Conservation (phyloP, 768 basidiomycete genomes). For the Lyophyllum semitale region DNA sequence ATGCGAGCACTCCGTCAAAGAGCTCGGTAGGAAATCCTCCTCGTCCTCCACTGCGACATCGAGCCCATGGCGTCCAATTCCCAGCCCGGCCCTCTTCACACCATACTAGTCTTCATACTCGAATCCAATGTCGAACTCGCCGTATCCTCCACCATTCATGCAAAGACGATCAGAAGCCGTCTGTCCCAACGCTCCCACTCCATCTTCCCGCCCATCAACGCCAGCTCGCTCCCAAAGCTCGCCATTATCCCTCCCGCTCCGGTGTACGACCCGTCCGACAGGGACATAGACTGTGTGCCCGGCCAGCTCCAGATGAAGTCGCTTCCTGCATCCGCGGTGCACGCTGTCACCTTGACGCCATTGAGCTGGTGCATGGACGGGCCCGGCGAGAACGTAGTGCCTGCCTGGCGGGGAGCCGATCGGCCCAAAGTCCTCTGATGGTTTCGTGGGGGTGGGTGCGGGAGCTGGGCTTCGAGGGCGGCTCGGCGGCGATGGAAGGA, state of each 20-base stretch:
- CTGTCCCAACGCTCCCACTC: conserved; percentile 29
- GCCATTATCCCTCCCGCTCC: conserved; percentile 57
- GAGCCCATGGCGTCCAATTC: conserved; percentile 20
- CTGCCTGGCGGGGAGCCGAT: conserved; percentile 77
- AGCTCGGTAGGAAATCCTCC: conserved; percentile 89
- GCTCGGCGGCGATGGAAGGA: neutral
- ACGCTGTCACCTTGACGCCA: conserved; percentile 33
- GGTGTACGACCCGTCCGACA: conserved; percentile 31
- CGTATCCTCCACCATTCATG: conserved; percentile 8
- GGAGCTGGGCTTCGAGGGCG: conserved; percentile 31
- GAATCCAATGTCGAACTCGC: conserved; percentile 36
- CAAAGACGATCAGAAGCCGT: conserved; percentile 9
- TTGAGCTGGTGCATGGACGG: conserved; percentile 51
- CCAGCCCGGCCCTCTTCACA: conserved; percentile 17
- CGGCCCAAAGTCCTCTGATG: conserved; percentile 66
- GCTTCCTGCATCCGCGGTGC: conserved; percentile 30
- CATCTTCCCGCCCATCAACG: conserved; percentile 46
- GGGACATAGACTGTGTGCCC: conserved; percentile 59
- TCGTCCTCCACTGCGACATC: conserved; percentile 66
- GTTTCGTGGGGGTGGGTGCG: conserved; percentile 41
- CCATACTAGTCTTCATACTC: conserved; percentile 43
- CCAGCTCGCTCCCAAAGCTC: conserved; percentile 58
- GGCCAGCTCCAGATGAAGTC: conserved; percentile 61
- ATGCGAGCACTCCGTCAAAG: conserved; percentile 84
- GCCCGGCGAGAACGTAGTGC: conserved; percentile 48